Evolutionary conservation across 192 early-diverging fungal genomes (phyloP), one percentile per base, ranked within the genome.

Genomic region (Coemansia biformis): DNA sequence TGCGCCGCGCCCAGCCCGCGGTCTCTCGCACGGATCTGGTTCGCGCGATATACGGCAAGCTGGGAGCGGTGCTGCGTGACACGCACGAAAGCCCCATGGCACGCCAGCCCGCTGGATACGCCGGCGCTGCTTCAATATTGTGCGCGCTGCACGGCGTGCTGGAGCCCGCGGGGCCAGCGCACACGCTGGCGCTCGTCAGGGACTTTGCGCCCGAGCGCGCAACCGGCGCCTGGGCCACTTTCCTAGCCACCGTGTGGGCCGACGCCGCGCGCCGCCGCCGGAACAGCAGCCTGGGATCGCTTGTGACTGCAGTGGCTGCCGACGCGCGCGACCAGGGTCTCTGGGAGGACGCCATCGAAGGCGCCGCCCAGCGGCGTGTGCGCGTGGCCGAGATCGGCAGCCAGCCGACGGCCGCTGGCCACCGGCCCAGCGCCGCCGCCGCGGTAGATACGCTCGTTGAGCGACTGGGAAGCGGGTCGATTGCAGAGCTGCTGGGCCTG

Each of bases 231-330:
- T 72, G 69, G 61, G 42, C 54, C 2, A 55, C 69, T 0, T 23
- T 65, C 17, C 32, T 54, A 36, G 63, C 54, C 15, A 54, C 62
- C 42, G 38, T 66, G 31, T 73, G 58, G 52, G 21, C 36, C 14
- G 40, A 51, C 7, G 24, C 50, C 2, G 62, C 62, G 10, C 5
- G 17, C 12, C 9, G 38, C 5, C 40, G 41, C 5, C 11, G 29
- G 14, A 48, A 38, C 47, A 30, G 26, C 18, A 13, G n/a, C 1
- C 49, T 64, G 3, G 53, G 46, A 26, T n/a, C 62, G 5, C 37
- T 43, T 11, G 37, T 54, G n/a, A 16, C 16, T 11, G 7, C 31
- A 12, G 33, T 30, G 1, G 26, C 31, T 7, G 45, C 48, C 23
- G 45, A 60, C 18, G 57, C 58, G 8, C 52, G 46, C 38, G 43